These are phyloP conservation scores for Chenopodium album DNA, from an alignment of 148 eudicot genomes.

Conservation along the genomic window DNA sequence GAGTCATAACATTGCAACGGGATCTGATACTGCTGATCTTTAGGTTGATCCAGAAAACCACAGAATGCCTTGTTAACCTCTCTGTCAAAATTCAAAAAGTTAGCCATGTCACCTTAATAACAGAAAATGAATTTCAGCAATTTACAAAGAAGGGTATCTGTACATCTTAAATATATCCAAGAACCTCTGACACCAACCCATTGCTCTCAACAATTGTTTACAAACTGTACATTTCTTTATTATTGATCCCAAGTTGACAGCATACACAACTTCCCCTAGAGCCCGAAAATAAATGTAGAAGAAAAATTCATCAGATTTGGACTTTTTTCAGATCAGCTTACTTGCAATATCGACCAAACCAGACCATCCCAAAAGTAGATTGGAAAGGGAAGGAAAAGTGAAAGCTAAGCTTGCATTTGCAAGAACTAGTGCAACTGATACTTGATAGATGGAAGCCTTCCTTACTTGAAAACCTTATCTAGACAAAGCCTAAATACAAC, in stretches of 20 bases:
- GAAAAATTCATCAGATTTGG: neutral
- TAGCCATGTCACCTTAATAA: neutral
- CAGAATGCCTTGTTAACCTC: slow-evolving; percentile 95
- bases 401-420: neutral
- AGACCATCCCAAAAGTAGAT: neutral
- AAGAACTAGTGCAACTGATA: neutral
- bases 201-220: neutral
- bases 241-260: neutral
- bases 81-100: slow-evolving; percentile 39
- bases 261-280: neutral
- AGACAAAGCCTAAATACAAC: neutral
- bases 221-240: slow-evolving; percentile 4
- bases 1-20: slow-evolving; percentile 26
- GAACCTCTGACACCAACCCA: neutral
- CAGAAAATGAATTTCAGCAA: slow-evolving; percentile 1
- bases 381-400: neutral
- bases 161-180: neutral
- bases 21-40: slow-evolving; percentile 36
- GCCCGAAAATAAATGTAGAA: neutral
- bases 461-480: neutral
- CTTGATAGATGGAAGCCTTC: neutral
- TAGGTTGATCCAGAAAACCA: slow-evolving; percentile 63
- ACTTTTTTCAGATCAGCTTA: neutral
- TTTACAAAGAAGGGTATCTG: neutral
- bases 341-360: neutral